Evolutionary conservation across 805 yeast species (phyloP).

Genomic region (Metschnikowia lochheadii): DNA sequence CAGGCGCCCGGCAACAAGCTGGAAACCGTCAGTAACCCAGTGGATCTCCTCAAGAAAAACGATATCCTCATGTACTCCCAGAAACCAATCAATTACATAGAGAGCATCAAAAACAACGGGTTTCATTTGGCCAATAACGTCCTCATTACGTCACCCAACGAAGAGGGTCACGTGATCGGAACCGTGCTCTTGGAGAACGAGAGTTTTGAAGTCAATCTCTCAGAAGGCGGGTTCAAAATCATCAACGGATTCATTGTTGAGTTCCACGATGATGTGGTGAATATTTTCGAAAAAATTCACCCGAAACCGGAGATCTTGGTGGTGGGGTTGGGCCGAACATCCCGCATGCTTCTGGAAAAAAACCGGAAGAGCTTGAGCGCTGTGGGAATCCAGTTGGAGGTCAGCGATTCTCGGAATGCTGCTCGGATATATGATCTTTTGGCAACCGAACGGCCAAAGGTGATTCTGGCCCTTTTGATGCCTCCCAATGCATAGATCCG

Average conservation of each 20-base stretch:
- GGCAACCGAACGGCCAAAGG: constrained; percentile 74
- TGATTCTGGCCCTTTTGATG: constrained; percentile 67
- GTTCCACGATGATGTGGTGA: constrained; percentile 39
- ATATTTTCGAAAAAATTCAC: constrained; percentile 50
- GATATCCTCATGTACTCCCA: constrained; percentile 40
- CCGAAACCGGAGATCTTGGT: constrained; percentile 78
- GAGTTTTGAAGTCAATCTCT: constrained; percentile 55
- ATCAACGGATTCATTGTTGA: constrained; percentile 52
- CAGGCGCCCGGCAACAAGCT: constrained; percentile 36
- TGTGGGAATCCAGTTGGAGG: constrained; percentile 68
- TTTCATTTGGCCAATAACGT: constrained; percentile 54
- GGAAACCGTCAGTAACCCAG: constrained; percentile 40
- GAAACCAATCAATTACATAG: constrained; percentile 42
- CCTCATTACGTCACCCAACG: constrained; percentile 42
- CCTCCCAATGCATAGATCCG: constrained; percentile 54
- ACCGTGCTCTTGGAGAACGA: constrained; percentile 53
- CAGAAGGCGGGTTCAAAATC: constrained; percentile 42
- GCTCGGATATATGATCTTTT: constrained; percentile 68
- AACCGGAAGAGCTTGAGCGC: constrained; percentile 47
- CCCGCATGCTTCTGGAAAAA: constrained; percentile 58
- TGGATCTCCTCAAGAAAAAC: constrained; percentile 40
- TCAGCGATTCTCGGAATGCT: constrained; percentile 59
- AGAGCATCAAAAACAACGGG: constrained; percentile 47
- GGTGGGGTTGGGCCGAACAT: constrained; percentile 63
- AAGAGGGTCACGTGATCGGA: constrained; percentile 39